Evolutionary conservation across 805 yeast species (phyloP), one percentile per base, ranked within the genome.

Genomic region (Metschnikowia noctiluminum): DNA sequence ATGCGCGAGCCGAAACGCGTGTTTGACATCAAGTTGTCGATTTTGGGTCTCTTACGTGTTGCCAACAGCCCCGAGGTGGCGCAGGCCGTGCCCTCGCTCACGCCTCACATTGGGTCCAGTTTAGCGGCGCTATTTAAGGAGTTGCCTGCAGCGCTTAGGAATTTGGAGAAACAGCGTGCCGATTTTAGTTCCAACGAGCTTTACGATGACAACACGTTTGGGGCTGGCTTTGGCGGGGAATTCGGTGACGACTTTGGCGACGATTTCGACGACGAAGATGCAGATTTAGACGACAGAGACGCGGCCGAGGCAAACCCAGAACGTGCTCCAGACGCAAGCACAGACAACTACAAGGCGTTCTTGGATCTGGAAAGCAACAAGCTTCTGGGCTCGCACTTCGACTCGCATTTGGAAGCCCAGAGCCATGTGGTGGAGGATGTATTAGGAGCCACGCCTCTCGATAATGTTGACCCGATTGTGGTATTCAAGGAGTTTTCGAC

Each of bases 21-120:
- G 2, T 87, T 78, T 59, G 98, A 92, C 66, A 74, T 89, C 63
- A 91, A 90, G 65, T 66, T 92, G 38, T 81, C 88, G 0, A 70
- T 81, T 2, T 66, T 92, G 54, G 95, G 94, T 0, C 62, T 86
- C 21, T 65, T 91, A 50, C 88, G 59, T 28, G 64, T 60, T 54
- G 60, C 63, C 49, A 73, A 58, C 47, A 62, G 61, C 49, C 62
- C 63, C 35, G 57, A 51, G 37, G 46, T 42, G 21, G 32, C 51
- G n/a, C 38, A 40, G 11, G 39, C 27, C 16, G 61, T 76, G n/a
- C 72, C 80, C 8, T 74, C 78, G 42, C 35, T 51, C 32, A 38
- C 47, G 12, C 16, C 40, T 7, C 51, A 51, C 43, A 57, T 85
- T 15, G 81, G 87, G 34, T 59, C 70, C 2, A 73, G 71, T 8